These are phyloP conservation scores for Santalum album DNA, from an alignment of 164 flowering plant genomes.

Conservation along the genomic window DNA sequence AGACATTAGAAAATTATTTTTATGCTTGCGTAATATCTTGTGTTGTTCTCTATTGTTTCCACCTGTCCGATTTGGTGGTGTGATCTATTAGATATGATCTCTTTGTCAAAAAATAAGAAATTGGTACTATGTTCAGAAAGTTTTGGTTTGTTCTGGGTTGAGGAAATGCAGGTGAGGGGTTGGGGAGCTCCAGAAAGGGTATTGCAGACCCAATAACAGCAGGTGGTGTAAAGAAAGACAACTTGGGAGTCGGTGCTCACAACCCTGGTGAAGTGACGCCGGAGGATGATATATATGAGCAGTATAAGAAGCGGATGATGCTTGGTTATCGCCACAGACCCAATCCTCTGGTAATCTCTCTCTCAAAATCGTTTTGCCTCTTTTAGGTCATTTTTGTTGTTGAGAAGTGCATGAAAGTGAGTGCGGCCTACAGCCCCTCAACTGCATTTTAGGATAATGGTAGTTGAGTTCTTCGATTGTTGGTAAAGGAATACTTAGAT, in stretches of 20 bases:
- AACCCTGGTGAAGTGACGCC: slow-evolving; percentile 83
- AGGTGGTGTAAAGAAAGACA: slow-evolving; percentile 67
- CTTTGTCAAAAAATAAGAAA: not conserved
- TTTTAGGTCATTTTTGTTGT: not conserved
- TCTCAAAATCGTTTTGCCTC: not conserved
- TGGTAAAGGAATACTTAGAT: no score
- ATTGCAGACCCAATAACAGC: slow-evolving; percentile 86
- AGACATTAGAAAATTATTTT: no score
- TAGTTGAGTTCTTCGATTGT: no score
- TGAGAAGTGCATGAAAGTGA: not conserved
- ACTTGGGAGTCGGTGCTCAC: slow-evolving; percentile 90
- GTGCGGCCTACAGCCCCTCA: no score
- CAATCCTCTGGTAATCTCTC: slow-evolving; percentile 67
- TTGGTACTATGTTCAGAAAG: no score
- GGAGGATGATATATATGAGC: slow-evolving; percentile 97
- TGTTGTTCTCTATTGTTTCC: no score
- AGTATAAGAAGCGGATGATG: slow-evolving; percentile 99
- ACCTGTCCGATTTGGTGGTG: no score
- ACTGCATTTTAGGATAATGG: no score
- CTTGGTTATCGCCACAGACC: slow-evolving; percentile 91
- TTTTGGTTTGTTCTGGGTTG: no score
- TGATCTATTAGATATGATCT: no score
- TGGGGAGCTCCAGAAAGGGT: slow-evolving; percentile 84
- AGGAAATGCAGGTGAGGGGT: slow-evolving; percentile 74
- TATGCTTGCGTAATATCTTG: no score